phyloP scores from a whole-genome alignment of 164 flowering plant genomes.

The Aristolochia contorta region DNA sequence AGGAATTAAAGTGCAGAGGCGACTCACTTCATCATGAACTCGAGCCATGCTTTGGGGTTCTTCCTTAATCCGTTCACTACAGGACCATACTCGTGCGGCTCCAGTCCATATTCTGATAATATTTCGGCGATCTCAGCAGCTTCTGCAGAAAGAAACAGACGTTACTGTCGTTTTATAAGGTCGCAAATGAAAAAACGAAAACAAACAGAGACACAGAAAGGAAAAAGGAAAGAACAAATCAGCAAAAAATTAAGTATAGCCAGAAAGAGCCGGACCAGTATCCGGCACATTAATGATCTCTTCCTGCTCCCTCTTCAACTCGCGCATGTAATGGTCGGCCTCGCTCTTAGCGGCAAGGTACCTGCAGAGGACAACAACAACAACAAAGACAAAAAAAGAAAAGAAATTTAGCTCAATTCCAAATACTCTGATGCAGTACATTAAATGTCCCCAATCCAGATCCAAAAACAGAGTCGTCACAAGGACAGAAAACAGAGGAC shows the following conservation, averaged over 20 bases:
- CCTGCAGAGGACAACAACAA: constrained; percentile 20
- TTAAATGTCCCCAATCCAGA: too few relatives aligned
- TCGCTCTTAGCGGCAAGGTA: constrained; percentile 92
- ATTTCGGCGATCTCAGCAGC: constrained; percentile 86
- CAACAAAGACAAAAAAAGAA: background rate
- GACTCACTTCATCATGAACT: constrained; percentile 88
- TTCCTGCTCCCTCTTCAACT: constrained; percentile 74
- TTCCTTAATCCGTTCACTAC: constrained; percentile 64
- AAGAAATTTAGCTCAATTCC: background rate
- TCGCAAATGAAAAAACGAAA: background rate
- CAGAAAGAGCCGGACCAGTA: constrained; percentile 29
- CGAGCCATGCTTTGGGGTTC: constrained; percentile 83
- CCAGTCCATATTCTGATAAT: constrained; percentile 54
- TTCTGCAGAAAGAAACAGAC: constrained; percentile 26
- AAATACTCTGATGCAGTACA: too few relatives aligned
- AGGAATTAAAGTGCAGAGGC: background rate
- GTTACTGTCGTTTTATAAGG: background rate
- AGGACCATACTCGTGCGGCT: constrained; percentile 65
- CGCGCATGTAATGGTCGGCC: constrained; percentile 80
- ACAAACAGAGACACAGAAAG: background rate
- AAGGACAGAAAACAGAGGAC: background rate
- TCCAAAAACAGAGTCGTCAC: background rate
- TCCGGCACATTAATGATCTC: constrained; percentile 80
- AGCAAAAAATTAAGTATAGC: too few relatives aligned
- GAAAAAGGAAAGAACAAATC: background rate